Percentiles rank a stretch among this genome's conserved stretches.
These are phyloP conservation scores for Paralagenidium karlingii DNA, from an alignment of 352 stramenopile genomes.

Conservation along the genomic window DNA sequence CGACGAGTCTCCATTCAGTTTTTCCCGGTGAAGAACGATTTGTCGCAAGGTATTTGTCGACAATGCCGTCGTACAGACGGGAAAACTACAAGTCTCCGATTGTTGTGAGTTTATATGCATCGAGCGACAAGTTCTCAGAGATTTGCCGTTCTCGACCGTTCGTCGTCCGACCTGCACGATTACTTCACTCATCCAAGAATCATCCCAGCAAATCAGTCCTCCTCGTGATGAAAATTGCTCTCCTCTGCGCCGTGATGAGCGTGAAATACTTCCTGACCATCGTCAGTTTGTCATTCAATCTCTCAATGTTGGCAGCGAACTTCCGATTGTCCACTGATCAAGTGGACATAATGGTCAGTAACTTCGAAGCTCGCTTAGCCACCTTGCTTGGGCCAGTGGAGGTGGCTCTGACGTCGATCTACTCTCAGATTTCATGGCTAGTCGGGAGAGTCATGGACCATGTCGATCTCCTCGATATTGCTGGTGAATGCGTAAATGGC, in stretches of 20 bases:
- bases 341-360: conserved; percentile 8
- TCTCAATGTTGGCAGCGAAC: conserved; percentile 22
- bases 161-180: conserved; percentile 13
- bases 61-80: too few species aligned
- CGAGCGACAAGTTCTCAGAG: conserved; percentile 20
- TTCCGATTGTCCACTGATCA: conserved; percentile 11
- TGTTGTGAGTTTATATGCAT: too few species aligned
- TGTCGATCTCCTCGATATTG: conserved; percentile 15
- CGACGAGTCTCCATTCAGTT: too few species aligned
- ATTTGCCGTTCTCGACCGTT: conserved; percentile 39
- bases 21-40: conserved; percentile 30
- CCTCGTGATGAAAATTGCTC: conserved; percentile 12
- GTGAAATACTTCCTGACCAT: conserved; percentile 38
- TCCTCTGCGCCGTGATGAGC: conserved; percentile 10
- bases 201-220: too few species aligned
- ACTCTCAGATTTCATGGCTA: conserved; percentile 19
- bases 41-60: conserved; percentile 38
- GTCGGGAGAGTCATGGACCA: conserved; percentile 17
- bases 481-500: conserved; percentile 19
- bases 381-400: conserved; percentile 15
- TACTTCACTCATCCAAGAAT: conserved; percentile 11
- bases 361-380: conserved; percentile 9
- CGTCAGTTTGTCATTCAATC: conserved; percentile 51
- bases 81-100: too few species aligned
- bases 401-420: conserved; percentile 11